These are phyloP conservation scores for Phytomonas francai DNA, from an alignment of 208 protist genomes.

Conservation along the genomic window DNA sequence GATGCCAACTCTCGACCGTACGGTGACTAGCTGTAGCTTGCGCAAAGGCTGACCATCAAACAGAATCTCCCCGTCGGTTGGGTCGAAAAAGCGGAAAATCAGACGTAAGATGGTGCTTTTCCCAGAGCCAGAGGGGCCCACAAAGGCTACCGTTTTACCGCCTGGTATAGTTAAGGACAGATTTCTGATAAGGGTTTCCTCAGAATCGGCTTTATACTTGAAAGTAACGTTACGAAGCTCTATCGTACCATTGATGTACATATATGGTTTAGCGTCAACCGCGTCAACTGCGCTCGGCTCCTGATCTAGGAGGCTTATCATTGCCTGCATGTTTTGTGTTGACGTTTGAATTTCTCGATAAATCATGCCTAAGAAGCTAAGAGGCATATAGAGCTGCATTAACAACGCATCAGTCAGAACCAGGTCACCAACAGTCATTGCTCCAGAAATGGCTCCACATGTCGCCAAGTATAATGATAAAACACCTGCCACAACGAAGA, in stretches of 20 bases:
- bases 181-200: constrained; percentile 50
- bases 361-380: constrained; percentile 95
- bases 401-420: constrained; percentile 92
- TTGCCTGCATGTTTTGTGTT: constrained; percentile 93
- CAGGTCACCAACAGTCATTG: constrained; percentile 92
- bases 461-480: constrained; percentile 80
- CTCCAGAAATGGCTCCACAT: constrained; percentile 64
- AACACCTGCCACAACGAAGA: constrained; percentile 85
- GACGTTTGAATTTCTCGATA: constrained; percentile 91
- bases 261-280: constrained; percentile 44
- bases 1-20: constrained; percentile 88
- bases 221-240: constrained; percentile 86
- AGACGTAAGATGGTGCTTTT: constrained; percentile 94
- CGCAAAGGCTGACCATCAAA: constrained; percentile 91
- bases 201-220: constrained; percentile 37
- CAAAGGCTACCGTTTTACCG: constrained; percentile 88
- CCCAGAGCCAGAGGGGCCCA: constrained; percentile 90
- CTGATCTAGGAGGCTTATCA: constrained; percentile 86
- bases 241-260: constrained; percentile 75
- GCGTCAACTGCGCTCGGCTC: constrained; percentile 35
- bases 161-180: constrained; percentile 84
- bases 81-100: constrained; percentile 94
- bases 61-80: constrained; percentile 76
- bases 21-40: constrained; percentile 59
- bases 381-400: constrained; percentile 94